Percentiles rank a stretch among this genome's conserved stretches.
Conservation (phyloP, 306 rosid species). For the Castanea mollissima region DNA sequence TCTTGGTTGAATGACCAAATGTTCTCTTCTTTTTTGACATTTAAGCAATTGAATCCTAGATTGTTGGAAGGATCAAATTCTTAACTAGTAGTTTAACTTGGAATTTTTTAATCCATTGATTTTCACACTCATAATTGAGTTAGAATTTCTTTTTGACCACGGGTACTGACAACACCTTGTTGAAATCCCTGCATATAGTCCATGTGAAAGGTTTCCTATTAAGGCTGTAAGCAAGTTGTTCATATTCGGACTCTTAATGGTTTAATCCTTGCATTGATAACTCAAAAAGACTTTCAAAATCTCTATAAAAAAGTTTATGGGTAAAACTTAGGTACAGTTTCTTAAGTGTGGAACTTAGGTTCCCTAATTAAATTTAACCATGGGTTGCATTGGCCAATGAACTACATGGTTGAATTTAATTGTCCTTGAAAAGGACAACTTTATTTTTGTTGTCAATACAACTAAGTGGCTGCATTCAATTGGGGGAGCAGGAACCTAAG, state of each 20-base stretch:
- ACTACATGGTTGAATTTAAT: too few species aligned
- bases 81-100: background rate
- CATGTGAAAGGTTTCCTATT: background rate
- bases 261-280: background rate
- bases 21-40: background rate
- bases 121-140: background rate
- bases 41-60: background rate
- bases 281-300: background rate
- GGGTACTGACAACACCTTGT: background rate
- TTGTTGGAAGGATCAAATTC: background rate
- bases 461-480: too few species aligned
- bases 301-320: too few species aligned
- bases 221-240: background rate
- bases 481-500: too few species aligned
- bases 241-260: background rate
- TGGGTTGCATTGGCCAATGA: too few species aligned
- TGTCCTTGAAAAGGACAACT: too few species aligned
- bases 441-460: too few species aligned
- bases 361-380: too few species aligned
- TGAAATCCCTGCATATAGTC: background rate
- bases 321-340: too few species aligned
- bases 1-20: background rate
- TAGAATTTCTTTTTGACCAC: background rate
- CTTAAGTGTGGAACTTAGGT: too few species aligned
- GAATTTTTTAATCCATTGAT: background rate